Evolutionary conservation across 805 yeast species (phyloP).

Genomic region (Schwanniomyces occidentalis): DNA sequence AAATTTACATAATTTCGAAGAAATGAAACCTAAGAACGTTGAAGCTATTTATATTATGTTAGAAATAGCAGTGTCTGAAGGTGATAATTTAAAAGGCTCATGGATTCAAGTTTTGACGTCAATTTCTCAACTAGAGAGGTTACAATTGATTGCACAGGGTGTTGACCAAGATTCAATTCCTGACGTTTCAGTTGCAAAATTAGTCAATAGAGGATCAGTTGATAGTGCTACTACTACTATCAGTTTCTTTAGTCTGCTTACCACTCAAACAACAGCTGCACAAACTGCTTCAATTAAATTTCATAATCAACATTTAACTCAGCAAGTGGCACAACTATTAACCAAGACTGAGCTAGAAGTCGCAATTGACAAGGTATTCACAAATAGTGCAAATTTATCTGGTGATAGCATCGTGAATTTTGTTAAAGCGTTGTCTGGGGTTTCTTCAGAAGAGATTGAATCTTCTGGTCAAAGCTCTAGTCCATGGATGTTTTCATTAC

Average conservation of each 20-base stretch:
- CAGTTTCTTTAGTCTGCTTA: constrained; percentile 59
- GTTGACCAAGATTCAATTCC: constrained; percentile 82
- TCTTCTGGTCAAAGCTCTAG: constrained; percentile 77
- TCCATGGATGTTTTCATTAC: constrained; percentile 90
- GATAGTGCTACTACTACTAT: constrained; percentile 49
- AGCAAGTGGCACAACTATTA: constrained; percentile 56
- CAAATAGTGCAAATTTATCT: constrained; percentile 73
- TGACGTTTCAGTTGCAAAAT: constrained; percentile 75
- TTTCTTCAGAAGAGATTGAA: constrained; percentile 87
- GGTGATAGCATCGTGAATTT: constrained; percentile 87
- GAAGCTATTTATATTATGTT: constrained; percentile 75
- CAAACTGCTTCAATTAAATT: constrained; percentile 71
- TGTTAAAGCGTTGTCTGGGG: constrained; percentile 82
- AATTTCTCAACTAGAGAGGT: constrained; percentile 87
- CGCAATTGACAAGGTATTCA: constrained; percentile 82
- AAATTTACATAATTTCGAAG: constrained; percentile 74
- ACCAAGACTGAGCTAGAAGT: constrained; percentile 71
- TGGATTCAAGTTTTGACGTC: constrained; percentile 85
- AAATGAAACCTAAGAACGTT: constrained; percentile 75
- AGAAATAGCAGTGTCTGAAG: constrained; percentile 76
- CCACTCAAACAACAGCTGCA: constrained; percentile 50
- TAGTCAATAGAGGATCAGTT: constrained; percentile 53
- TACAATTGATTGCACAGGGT: constrained; percentile 86
- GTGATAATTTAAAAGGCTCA: constrained; percentile 64
- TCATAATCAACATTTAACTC: constrained; percentile 66